Base-by-base conservation (phyloP, 78 protist genomes). In the Dictyostelium brefeldianum region DNA sequence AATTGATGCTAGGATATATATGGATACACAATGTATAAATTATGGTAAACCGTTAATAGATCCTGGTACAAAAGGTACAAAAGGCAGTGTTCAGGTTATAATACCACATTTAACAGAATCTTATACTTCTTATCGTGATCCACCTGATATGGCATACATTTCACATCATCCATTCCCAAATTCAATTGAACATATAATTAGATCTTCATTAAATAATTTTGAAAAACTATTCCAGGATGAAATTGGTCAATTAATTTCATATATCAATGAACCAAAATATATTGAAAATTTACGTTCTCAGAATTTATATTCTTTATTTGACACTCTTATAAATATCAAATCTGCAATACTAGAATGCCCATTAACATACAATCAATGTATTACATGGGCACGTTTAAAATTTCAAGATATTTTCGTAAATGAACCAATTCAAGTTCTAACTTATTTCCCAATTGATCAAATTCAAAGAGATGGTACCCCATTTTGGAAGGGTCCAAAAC, bases 1-100 rank as follows among this genome's bases (percentile, higher is more conserved):
- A 81, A 87, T 98, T 18, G 94, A 95, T 2, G 99, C 99, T 1
- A 96, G 99, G 1, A 82, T 79, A 57, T 99, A 98, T 94, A 96
- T 98, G 79, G 99, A 99, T 77, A 9, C 70, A 17, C 95, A 89
- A n/a, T 97, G 99, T 48, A 99, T 99, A 12, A 67, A 2, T 82
- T 91, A 95, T 97, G 22, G 80, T 25, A 95, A 96, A 81, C 97
- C 99, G 9, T 46, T 95, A 11, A 36, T 95, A 25, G 96, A 99
- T 79, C 80, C 97, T 20, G 99, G 99, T 62, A 99, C 99, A 1
- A 90, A 98, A 14, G 99, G 99, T 29, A 92, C 99, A 70, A 97
- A 98, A 87, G 98, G 96, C 75, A 98, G 98, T 96, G 77, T 96
- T 4, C 99, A 98, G 91, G 98, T 97, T 12, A 95, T 98, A 50